A percentile compares a stretch with the other conserved stretches of the same genome.
Conservation (phyloP, 305 asterid species). For the Solanum aculeatissimum region DNA sequence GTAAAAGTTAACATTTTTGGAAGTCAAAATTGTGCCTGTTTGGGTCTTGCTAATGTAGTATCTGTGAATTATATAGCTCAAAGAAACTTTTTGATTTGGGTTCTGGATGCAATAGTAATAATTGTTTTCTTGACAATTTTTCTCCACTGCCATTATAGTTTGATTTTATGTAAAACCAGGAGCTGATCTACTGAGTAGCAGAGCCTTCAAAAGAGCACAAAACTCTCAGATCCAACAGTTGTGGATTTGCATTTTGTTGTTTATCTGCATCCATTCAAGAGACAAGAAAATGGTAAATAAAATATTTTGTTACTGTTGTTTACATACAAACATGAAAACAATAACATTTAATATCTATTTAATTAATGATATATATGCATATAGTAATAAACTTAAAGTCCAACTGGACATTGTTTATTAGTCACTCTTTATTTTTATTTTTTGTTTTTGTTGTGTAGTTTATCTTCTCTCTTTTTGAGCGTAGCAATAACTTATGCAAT, state of each 20-base stretch:
- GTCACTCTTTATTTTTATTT: not conserved
- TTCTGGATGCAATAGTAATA: not conserved
- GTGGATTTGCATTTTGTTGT: slow-evolving; percentile 5
- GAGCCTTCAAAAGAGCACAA: not conserved
- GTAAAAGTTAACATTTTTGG: not conserved
- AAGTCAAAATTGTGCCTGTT: not conserved
- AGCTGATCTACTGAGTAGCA: not conserved
- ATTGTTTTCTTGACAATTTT: not conserved
- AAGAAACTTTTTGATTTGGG: not conserved
- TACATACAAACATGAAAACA: not conserved
- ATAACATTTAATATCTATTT: not conserved
- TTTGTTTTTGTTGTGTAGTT: not conserved
- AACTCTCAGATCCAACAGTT: slow-evolving; percentile 16
- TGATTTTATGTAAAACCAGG: not conserved
- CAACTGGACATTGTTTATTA: not conserved
- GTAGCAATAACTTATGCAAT: slow-evolving; percentile 27
- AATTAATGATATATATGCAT: not conserved
- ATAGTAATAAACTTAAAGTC: not conserved
- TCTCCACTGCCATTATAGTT: not conserved
- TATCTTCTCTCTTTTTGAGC: slow-evolving; percentile 8
- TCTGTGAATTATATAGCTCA: slow-evolving; percentile 1
- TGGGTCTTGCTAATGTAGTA: not conserved
- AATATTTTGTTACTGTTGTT: not conserved
- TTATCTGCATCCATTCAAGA: not conserved
- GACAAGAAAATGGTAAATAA: not conserved